Evolutionary conservation across 176 grass and related monocot genomes (phyloP).

Genomic region (Raddia distichophylla): DNA sequence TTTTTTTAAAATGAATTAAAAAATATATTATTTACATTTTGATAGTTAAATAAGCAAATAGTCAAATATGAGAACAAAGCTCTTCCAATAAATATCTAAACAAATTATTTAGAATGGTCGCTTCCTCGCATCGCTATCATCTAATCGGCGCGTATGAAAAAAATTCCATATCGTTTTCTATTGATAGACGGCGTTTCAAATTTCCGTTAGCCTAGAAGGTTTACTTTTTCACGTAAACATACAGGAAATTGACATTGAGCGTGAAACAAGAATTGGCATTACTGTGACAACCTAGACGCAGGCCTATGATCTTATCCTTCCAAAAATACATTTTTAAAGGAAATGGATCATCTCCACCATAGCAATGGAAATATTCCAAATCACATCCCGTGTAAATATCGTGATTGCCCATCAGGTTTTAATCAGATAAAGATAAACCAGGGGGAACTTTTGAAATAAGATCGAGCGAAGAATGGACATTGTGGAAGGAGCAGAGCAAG

Average conservation of each 20-base stretch:
- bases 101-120: not conserved
- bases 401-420: not conserved
- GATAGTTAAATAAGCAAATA: too few relatives aligned
- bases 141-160: not conserved
- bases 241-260: not conserved
- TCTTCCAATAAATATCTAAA: too few relatives aligned
- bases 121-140: not conserved
- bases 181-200: conserved; percentile 14
- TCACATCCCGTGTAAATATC: too few relatives aligned
- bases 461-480: not conserved
- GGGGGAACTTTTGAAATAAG: not conserved
- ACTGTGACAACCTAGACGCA: not conserved
- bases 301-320: not conserved
- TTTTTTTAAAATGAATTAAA: too few relatives aligned
- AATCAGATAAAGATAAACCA: not conserved
- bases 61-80: too few relatives aligned
- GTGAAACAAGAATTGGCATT: not conserved
- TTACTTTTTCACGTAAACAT: not conserved
- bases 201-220: conserved; percentile 1
- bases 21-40: too few relatives aligned
- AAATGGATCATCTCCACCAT: too few relatives aligned
- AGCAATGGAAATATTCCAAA: not conserved
- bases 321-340: too few relatives aligned
- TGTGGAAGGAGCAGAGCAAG: not conserved
- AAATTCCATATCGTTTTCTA: not conserved